These are phyloP conservation scores for Westerdykella sp. DNA, from an alignment of 2,329 filamentous ascomycete species.

Conservation along the genomic window DNA sequence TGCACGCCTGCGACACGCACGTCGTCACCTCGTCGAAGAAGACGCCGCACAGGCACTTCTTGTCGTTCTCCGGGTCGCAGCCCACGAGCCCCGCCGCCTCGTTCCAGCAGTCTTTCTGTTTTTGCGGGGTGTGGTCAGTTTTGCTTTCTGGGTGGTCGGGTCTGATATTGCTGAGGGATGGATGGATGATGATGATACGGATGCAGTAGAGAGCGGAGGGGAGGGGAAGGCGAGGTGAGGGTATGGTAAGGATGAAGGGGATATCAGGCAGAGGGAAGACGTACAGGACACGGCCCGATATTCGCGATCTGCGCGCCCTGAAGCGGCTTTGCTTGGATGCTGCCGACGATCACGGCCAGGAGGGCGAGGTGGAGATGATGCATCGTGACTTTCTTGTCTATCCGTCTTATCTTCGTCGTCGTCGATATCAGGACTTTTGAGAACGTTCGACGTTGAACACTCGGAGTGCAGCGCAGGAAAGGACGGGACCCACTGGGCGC, in stretches of 20 bases:
- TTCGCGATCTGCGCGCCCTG: constrained; percentile 10
- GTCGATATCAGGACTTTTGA: too few species aligned
- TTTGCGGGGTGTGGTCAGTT: constrained; percentile 3
- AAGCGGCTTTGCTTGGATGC: constrained; percentile 11
- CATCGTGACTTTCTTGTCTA: too few species aligned
- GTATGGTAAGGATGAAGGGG: too few species aligned
- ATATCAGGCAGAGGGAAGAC: neutral
- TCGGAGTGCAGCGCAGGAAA: too few species aligned
- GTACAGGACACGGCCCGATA: constrained; percentile 24
- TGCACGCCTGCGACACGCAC: constrained; percentile 25
- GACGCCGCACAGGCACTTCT: constrained; percentile 27
- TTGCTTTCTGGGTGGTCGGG: neutral
- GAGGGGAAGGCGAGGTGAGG: too few species aligned
- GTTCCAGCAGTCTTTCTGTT: constrained; percentile 32
- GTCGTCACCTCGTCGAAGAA: constrained; percentile 29
- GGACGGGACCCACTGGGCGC: too few species aligned
- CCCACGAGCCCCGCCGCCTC: constrained; percentile 19
- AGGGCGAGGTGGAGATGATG: too few species aligned
- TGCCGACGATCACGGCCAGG: constrained; percentile 7
- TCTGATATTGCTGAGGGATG: too few species aligned
- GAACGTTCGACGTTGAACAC: too few species aligned
- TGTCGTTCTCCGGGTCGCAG: constrained; percentile 28
- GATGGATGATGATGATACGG: neutral
- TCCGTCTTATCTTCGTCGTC: too few species aligned
- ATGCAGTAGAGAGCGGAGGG: too few species aligned